These are phyloP conservation scores for Tolypocladium ovalisporum DNA, from an alignment of 2,329 filamentous ascomycete genomes.

Conservation along the genomic window DNA sequence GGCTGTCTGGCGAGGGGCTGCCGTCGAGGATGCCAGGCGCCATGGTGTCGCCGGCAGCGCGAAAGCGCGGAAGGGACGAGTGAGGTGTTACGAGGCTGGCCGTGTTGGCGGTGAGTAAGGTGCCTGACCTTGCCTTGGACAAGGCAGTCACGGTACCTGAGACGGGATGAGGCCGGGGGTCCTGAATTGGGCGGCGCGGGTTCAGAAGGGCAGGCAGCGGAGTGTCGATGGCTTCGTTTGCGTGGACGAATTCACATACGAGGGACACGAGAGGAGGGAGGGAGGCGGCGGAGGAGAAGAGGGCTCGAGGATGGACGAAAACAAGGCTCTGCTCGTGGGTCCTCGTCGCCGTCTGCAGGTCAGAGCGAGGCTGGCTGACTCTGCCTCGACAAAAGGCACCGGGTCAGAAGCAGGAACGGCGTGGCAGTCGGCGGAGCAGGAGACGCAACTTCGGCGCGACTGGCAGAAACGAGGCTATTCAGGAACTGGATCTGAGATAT, in stretches of 20 bases:
- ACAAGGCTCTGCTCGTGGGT: neutral
- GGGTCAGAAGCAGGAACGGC: neutral
- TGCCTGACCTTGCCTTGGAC: neutral
- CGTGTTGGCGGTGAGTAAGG: neutral
- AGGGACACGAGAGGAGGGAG: neutral
- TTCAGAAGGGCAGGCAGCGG: neutral
- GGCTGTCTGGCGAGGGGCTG: slow-evolving; percentile 1
- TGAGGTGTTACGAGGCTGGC: neutral
- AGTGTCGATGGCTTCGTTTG: neutral
- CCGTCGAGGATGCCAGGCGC: slow-evolving; percentile 9
- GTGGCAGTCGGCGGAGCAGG: neutral
- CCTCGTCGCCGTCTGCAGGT: neutral
- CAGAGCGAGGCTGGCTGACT: neutral
- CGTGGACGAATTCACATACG: neutral
- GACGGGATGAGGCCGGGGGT: neutral
- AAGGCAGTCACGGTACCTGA: neutral
- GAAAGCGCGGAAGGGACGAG: neutral
- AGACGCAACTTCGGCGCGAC: neutral
- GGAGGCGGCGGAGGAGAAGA: neutral
- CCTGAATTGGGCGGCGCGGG: neutral
- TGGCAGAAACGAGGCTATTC: neutral
- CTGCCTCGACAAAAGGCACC: neutral
- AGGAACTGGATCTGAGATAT: neutral
- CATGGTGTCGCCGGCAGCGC: slow-evolving; percentile 4
- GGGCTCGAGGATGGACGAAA: neutral